These are phyloP conservation scores for Uromyces viciae-fabae DNA, from an alignment of 1,284 basidiomycete genomes.

Conservation along the genomic window DNA sequence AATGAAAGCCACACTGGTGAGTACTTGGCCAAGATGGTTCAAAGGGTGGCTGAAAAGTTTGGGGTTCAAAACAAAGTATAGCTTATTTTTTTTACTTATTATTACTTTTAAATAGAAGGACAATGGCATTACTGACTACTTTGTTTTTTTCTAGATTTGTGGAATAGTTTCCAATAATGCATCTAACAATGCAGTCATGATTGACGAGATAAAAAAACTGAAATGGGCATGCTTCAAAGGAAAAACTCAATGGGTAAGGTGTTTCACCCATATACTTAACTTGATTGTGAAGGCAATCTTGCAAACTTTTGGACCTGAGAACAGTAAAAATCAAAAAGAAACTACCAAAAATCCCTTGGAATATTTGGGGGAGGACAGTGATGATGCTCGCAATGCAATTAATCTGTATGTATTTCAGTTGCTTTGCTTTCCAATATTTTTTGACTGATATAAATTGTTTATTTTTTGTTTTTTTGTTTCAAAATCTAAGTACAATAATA, in stretches of 20 bases:
- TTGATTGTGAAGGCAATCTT: not conserved
- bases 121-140: not conserved
- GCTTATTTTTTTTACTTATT: not conserved
- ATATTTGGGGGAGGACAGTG: not conserved
- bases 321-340: not conserved
- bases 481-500: not conserved
- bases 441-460: not conserved
- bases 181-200: not conserved
- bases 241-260: not conserved
- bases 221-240: not conserved
- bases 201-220: conserved; percentile 1
- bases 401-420: not conserved
- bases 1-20: not conserved
- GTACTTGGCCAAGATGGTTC: not conserved
- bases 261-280: not conserved
- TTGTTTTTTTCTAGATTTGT: not conserved
- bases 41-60: not conserved
- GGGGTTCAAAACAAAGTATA: not conserved
- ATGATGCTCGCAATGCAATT: not conserved
- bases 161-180: conserved; percentile 1
- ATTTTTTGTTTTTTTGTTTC: not conserved
- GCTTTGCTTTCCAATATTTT: not conserved
- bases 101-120: too few relatives aligned
- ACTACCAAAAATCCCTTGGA: not conserved
- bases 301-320: not conserved